These are phyloP conservation scores for Ogataea methanolica DNA, from an alignment of 805 yeast genomes.

Conservation along the genomic window DNA sequence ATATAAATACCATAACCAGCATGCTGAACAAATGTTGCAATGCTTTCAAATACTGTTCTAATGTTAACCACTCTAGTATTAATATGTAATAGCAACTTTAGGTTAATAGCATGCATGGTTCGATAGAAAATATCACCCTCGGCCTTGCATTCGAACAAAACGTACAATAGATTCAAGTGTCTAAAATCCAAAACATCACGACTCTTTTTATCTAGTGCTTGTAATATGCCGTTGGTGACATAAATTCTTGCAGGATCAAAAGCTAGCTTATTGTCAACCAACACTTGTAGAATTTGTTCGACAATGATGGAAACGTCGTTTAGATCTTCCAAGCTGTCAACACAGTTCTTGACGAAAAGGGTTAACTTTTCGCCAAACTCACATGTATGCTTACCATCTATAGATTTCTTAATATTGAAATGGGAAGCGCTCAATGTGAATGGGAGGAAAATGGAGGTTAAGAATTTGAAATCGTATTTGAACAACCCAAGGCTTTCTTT, in stretches of 20 bases:
- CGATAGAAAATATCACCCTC: constrained; percentile 44
- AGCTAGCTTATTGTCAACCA: constrained; percentile 43
- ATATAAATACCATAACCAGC: constrained; percentile 30
- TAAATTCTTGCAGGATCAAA: constrained; percentile 73
- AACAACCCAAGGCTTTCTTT: constrained; percentile 41
- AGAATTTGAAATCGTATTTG: constrained; percentile 36
- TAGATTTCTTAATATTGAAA: constrained; percentile 39
- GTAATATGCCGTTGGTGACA: constrained; percentile 48
- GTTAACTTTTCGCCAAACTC: constrained; percentile 52
- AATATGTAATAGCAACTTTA: constrained; percentile 41
- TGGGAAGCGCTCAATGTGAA: constrained; percentile 60
- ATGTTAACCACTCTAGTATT: constrained; percentile 26
- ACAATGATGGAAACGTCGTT: constrained; percentile 12
- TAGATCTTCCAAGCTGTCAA: constrained; percentile 24
- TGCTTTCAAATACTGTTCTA: constrained; percentile 28
- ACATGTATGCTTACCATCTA: constrained; percentile 38
- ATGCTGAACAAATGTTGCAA: constrained; percentile 35
- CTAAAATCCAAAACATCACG: constrained; percentile 13
- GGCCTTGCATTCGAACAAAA: constrained; percentile 30
- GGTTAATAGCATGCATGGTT: constrained; percentile 46
- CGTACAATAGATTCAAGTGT: constrained; percentile 29
- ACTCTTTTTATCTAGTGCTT: constrained; percentile 38
- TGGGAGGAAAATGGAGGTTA: constrained; percentile 46
- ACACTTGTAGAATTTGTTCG: constrained; percentile 37
- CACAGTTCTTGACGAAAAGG: constrained; percentile 38